These are phyloP conservation scores for Fusarium napiforme DNA, from an alignment of 2,329 filamentous ascomycete species.

Conservation along the genomic window DNA sequence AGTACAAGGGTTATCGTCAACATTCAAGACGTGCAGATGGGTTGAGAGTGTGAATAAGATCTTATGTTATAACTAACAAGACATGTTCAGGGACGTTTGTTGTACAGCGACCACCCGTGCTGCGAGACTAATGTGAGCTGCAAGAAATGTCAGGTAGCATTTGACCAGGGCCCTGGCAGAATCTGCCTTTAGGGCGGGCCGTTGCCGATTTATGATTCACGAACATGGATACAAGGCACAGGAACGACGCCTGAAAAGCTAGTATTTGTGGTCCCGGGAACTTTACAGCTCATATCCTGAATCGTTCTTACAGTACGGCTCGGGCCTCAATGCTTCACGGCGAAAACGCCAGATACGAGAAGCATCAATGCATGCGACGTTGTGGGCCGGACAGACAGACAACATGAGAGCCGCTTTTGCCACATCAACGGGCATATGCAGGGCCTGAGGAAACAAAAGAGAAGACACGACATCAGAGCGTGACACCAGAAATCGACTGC, in stretches of 20 bases:
- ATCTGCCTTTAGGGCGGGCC: slow-evolving; percentile 27
- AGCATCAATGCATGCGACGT: slow-evolving; percentile 27
- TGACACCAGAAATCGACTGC: slow-evolving; percentile 4
- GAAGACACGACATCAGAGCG: slow-evolving; percentile 33
- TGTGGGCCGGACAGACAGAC: slow-evolving; percentile 25
- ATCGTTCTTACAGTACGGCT: slow-evolving; percentile 13
- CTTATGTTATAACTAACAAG: slow-evolving; percentile 4
- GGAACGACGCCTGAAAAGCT: neutral
- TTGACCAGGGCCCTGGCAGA: slow-evolving; percentile 29
- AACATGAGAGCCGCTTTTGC: slow-evolving; percentile 40
- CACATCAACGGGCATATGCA: slow-evolving; percentile 45
- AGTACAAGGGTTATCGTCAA: neutral
- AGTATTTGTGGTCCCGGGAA: neutral
- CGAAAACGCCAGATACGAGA: slow-evolving; percentile 1
- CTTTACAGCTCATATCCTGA: slow-evolving; percentile 4
- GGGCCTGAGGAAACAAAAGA: slow-evolving; percentile 36
- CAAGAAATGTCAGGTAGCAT: slow-evolving; percentile 38
- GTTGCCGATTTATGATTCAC: slow-evolving; percentile 27
- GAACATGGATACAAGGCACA: slow-evolving; percentile 1
- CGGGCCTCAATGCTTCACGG: slow-evolving; percentile 7
- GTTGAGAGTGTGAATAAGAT: neutral
- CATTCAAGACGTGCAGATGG: neutral
- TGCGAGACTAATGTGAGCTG: slow-evolving; percentile 36
- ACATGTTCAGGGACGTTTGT: slow-evolving; percentile 15
- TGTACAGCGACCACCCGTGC: slow-evolving; percentile 1